phyloP scores from a whole-genome alignment of 108 stramenopile species.

The Cyclotella baltica region DNA sequence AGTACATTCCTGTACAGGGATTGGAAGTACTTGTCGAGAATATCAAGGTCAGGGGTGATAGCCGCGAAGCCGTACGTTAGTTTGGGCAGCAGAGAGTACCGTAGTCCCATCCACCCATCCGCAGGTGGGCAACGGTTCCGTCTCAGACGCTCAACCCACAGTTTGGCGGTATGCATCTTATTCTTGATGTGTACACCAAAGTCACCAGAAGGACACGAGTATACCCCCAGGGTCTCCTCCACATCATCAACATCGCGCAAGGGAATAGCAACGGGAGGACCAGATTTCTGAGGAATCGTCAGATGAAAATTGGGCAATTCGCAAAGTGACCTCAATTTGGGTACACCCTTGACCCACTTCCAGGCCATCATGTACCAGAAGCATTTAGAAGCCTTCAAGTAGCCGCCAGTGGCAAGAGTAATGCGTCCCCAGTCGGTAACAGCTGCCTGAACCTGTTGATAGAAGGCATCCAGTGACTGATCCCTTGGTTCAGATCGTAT shows the following conservation, averaged over 20 bases:
- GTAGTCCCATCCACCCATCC: not conserved
- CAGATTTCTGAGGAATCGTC: slow-evolving; percentile 13
- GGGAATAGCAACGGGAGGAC: not conserved
- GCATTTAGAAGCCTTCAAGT: slow-evolving; percentile 18
- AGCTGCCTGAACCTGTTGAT: not conserved
- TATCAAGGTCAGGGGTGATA: not conserved
- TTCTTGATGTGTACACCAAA: not conserved
- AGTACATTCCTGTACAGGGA: not conserved
- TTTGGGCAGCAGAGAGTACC: not conserved
- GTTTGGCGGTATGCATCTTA: not conserved
- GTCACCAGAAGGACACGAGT: slow-evolving; percentile 2
- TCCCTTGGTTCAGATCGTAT: not conserved
- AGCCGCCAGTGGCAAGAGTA: slow-evolving; percentile 6
- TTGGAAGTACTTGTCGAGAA: not conserved
- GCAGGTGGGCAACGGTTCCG: not conserved
- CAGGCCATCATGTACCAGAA: slow-evolving; percentile 27
- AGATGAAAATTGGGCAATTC: not conserved
- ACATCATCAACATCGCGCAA: not conserved
- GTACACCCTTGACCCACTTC: slow-evolving; percentile 1
- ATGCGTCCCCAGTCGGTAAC: slow-evolving; percentile 4
- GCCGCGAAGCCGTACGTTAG: not conserved
- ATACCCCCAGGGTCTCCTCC: slow-evolving; percentile 5
- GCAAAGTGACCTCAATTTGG: not conserved
- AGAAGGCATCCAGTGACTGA: not conserved
- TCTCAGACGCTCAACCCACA: slow-evolving; percentile 12